Conservation (phyloP, 2,329 filamentous ascomycete genomes). For the Blastomyces silverae region DNA sequence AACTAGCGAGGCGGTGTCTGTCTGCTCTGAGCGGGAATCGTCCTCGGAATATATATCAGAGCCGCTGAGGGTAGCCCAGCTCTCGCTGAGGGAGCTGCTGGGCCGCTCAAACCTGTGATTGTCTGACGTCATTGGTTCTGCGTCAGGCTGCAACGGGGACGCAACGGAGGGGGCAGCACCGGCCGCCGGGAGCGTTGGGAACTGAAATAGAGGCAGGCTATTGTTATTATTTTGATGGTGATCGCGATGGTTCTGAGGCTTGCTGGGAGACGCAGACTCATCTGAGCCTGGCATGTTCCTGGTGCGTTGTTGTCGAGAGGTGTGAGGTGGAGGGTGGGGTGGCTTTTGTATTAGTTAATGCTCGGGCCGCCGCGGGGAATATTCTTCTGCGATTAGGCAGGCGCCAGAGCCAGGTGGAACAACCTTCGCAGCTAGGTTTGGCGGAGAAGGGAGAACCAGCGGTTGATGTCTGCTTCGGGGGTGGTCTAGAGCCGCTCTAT, state of each 20-base stretch:
- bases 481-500: background rate
- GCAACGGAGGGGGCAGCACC: slow-evolving; percentile 39
- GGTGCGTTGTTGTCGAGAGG: background rate
- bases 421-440: background rate
- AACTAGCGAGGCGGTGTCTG: slow-evolving; percentile 40
- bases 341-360: background rate
- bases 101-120: slow-evolving; percentile 25
- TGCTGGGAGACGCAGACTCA: slow-evolving; percentile 18
- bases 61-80: slow-evolving; percentile 43
- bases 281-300: slow-evolving; percentile 13
- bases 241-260: slow-evolving; percentile 37
- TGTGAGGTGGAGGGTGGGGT: background rate
- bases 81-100: slow-evolving; percentile 37
- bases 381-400: background rate
- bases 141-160: slow-evolving; percentile 31
- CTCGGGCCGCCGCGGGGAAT: background rate
- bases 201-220: slow-evolving; percentile 31
- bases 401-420: background rate
- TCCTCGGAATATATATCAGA: slow-evolving; percentile 42
- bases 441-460: background rate
- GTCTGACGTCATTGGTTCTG: slow-evolving; percentile 34
- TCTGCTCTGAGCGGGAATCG: slow-evolving; percentile 40
- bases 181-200: slow-evolving; percentile 38
- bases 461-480: no score
- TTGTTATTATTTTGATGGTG: slow-evolving; percentile 27